Evolutionary conservation across 768 basidiomycete genomes (phyloP), one percentile per base, ranked within the genome.

Genomic region (Suillus occidentalis): DNA sequence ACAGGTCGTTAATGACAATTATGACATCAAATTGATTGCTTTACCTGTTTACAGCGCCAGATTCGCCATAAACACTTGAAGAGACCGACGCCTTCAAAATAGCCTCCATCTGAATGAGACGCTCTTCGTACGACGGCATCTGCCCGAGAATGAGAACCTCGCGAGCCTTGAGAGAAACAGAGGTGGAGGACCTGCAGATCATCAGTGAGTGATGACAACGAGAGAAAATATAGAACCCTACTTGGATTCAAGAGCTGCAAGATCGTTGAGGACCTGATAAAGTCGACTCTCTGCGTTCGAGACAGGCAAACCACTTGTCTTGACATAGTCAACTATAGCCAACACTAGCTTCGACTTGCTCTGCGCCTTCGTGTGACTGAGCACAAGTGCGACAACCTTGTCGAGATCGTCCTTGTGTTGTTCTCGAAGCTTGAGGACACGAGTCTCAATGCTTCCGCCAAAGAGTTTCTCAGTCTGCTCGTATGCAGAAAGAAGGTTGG

Each of bases 111-210:
- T 99, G 97, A 34, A 87, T 81, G 49, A 89, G 82, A 64, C 97
- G 91, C 76, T 99, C 97, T 72, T 98, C 95, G 73, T 94, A 97
- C 16, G 95, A 97, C 6, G 97, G 97, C 87, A 99, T 91, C 75
- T 97, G 94, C 56, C 93, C 94, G 39, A 94, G 84, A 72, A 99
- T 99, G 56, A 99, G 85, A 8, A 97, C 97, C 80, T 99, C 97
- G 55, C 97, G 92, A 49, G 97, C 97, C 78, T 97, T 98, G 68
- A 99, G 79, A 3, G 96, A 86, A 42, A 99, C 96, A 63, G 89
- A 83, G 37, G 88, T 92, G n/a, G 96, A 97, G 7, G 94, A 94
- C 72, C 91, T 93, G 69, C 53, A 43, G 63, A 36, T 64, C 3
- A 14, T 53, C 6, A n/a, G 3, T 72, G 25, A 73, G 40, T 39